Evolutionary conservation across 1,284 basidiomycete genomes (phyloP).

Genomic region (Pyrrhoderma noxium): DNA sequence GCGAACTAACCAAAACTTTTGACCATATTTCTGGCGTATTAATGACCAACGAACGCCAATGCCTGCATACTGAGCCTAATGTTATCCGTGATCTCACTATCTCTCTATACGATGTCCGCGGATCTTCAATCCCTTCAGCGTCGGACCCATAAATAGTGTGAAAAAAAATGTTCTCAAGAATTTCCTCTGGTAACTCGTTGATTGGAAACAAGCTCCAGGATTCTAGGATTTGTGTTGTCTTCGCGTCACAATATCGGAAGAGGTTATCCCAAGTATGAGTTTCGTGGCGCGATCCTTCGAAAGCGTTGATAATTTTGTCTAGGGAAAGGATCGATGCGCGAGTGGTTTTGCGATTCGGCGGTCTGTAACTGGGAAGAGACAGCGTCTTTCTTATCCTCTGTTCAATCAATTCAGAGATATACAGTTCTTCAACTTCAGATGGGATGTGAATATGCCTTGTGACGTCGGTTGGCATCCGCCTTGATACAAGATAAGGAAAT

Average conservation of each 20-base stretch:
- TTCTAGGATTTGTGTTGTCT: slow-evolving; percentile 25
- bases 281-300: background rate
- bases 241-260: slow-evolving; percentile 16
- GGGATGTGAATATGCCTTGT: too few relatives aligned
- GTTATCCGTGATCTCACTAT: slow-evolving; percentile 35
- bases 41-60: slow-evolving; percentile 44
- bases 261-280: slow-evolving; percentile 25
- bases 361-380: too few relatives aligned
- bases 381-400: too few relatives aligned
- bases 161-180: slow-evolving; percentile 55
- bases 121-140: too few relatives aligned
- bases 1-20: slow-evolving; percentile 49
- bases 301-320: background rate
- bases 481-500: too few relatives aligned
- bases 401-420: too few relatives aligned
- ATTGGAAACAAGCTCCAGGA: slow-evolving; percentile 47
- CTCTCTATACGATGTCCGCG: too few relatives aligned
- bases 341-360: too few relatives aligned
- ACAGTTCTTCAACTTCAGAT: too few relatives aligned
- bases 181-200: slow-evolving; percentile 54
- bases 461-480: too few relatives aligned
- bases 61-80: slow-evolving; percentile 50
- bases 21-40: slow-evolving; percentile 52
- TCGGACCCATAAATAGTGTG: slow-evolving; percentile 42
- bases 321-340: too few relatives aligned